A percentile compares a stretch with the other conserved stretches of the same genome.
These are phyloP conservation scores for Gastrolobium villosum DNA, from an alignment of 306 rosid genomes.

Conservation along the genomic window DNA sequence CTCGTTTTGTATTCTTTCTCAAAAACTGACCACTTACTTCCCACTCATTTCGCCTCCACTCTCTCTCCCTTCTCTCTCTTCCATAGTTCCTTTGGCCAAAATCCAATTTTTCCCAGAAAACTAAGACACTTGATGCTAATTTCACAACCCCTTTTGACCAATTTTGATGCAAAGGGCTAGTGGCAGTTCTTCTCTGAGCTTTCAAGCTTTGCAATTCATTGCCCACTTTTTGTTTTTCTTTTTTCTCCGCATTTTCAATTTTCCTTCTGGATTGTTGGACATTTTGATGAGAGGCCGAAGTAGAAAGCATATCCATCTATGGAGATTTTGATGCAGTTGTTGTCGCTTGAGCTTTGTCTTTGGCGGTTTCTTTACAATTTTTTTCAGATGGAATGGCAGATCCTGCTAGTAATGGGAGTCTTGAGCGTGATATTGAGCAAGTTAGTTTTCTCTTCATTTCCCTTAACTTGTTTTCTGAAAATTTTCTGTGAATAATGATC, in stretches of 20 bases:
- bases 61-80: constrained; percentile 39
- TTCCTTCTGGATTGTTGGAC: constrained; percentile 41
- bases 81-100: constrained; percentile 32
- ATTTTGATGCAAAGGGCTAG: constrained; percentile 21
- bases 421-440: constrained; percentile 76
- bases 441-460: constrained; percentile 57
- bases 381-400: constrained; percentile 96
- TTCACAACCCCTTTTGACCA: constrained; percentile 28
- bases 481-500: constrained; percentile 17
- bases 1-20: not conserved
- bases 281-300: constrained; percentile 78
- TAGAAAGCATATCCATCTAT: constrained; percentile 66
- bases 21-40: constrained; percentile 59
- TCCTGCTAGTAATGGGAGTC: constrained; percentile 66
- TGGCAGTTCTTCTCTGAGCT: constrained; percentile 15
- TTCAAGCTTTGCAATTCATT: constrained; percentile 28
- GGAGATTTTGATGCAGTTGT: constrained; percentile 78
- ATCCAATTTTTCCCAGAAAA: constrained; percentile 41
- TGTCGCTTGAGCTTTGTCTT: constrained; percentile 64
- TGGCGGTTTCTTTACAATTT: constrained; percentile 53
- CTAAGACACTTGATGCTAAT: constrained; percentile 13
- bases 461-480: not conserved
- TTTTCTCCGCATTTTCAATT: constrained; percentile 12
- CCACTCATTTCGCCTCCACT: constrained; percentile 69
- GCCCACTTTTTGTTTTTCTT: not conserved